Conservation (phyloP, 2,329 filamentous ascomycete genomes). For the Penicillium sclerotigenum region DNA sequence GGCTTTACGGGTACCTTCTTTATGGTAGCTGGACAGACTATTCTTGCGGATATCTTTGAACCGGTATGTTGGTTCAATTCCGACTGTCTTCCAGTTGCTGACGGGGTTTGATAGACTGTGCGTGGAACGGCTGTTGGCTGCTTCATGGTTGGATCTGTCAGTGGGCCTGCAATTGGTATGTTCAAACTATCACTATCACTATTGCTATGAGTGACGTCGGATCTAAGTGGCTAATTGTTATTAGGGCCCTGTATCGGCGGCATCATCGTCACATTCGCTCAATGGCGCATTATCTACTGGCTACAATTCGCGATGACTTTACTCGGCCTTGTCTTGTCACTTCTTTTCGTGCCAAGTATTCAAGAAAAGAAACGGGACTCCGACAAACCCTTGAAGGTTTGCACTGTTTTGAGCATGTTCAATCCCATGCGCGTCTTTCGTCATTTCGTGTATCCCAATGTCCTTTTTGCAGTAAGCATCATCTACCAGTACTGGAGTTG, state of each 20-base stretch:
- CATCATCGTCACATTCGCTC: constrained; percentile 71
- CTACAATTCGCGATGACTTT: constrained; percentile 68
- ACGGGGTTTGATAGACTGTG: constrained; percentile 29
- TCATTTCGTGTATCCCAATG: constrained; percentile 66
- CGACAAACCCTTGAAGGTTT: constrained; percentile 45
- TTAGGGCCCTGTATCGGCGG: constrained; percentile 62
- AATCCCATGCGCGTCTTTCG: constrained; percentile 62
- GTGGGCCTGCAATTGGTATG: constrained; percentile 44
- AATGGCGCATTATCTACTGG: constrained; percentile 77
- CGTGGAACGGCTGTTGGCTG: constrained; percentile 45
- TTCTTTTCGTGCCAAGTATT: constrained; percentile 67
- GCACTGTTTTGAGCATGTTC: constrained; percentile 39
- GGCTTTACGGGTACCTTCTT: constrained; percentile 41
- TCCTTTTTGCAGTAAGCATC: constrained; percentile 53
- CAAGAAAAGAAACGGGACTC: constrained; percentile 57
- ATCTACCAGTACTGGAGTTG: not conserved
- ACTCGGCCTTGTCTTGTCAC: constrained; percentile 56
- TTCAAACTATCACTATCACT: not conserved
- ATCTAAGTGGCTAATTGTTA: constrained; percentile 1
- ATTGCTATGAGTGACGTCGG: too few relatives aligned
- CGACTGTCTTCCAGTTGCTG: not conserved
- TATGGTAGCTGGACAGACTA: constrained; percentile 41
- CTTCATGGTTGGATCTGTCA: constrained; percentile 44
- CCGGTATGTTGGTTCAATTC: constrained; percentile 24
- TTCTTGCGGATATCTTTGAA: constrained; percentile 41